Evolutionary conservation across 2,329 filamentous ascomycete genomes (phyloP).

Genomic region (Aspergillus intermedius): DNA sequence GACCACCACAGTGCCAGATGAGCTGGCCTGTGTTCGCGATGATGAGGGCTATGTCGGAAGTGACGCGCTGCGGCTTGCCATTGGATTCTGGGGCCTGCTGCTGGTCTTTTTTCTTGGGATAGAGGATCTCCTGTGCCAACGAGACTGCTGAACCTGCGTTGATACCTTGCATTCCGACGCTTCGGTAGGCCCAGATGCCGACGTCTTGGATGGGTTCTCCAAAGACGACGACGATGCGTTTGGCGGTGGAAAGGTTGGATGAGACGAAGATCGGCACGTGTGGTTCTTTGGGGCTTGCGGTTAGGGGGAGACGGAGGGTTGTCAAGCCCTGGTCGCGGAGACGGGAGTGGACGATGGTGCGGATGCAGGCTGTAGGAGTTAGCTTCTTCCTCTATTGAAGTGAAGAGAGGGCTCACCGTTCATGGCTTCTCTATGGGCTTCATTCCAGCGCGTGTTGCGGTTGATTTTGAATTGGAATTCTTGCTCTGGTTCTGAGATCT

Average conservation of each 20-base stretch:
- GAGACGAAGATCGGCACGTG: conserved; percentile 66
- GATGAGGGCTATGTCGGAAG: conserved; percentile 47
- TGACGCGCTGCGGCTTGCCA: no score
- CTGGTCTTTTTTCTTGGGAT: conserved; percentile 12
- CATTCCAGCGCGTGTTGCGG: conserved; percentile 70
- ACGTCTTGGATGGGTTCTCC: conserved; percentile 67
- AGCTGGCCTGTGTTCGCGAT: conserved; percentile 73
- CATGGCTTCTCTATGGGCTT: conserved; percentile 65
- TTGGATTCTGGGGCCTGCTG: neutral
- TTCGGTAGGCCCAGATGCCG: conserved; percentile 66
- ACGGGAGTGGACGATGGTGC: conserved; percentile 55
- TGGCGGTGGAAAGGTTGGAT: conserved; percentile 47
- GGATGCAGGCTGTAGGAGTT: conserved; percentile 43
- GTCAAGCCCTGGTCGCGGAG: conserved; percentile 56
- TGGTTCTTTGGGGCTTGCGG: conserved; percentile 42
- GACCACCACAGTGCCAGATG: conserved; percentile 63
- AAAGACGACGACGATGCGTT: conserved; percentile 66
- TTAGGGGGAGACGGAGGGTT: conserved; percentile 57
- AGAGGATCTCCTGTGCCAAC: conserved; percentile 48
- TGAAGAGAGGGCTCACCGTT: conserved; percentile 50
- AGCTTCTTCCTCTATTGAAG: neutral
- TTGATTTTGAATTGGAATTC: conserved; percentile 70
- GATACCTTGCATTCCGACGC: conserved; percentile 59
- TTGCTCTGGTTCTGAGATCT: conserved; percentile 58
- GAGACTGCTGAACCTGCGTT: conserved; percentile 63